Evolutionary conservation across 495 filamentous ascomycete genomes (phyloP).

Genomic region (Hypoxylon perforatum): DNA sequence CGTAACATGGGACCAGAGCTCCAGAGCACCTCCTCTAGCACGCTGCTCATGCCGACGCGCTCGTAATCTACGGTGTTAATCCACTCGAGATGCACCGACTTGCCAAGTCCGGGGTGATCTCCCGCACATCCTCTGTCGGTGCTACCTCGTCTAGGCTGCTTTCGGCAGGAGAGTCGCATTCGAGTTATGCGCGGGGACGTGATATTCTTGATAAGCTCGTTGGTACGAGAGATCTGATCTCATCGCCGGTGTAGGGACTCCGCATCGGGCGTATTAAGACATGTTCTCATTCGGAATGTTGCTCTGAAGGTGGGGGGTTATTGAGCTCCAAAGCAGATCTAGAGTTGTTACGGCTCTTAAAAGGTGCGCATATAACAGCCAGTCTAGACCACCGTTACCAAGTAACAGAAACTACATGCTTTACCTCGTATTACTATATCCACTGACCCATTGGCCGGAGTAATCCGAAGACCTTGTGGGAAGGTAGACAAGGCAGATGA

Average conservation of each 20-base stretch:
- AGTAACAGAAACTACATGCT: slow-evolving; percentile 16
- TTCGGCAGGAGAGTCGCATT: slow-evolving; percentile 39
- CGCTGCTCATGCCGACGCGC: slow-evolving; percentile 12
- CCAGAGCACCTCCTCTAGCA: slow-evolving; percentile 19
- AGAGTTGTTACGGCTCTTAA: neutral
- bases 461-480: neutral
- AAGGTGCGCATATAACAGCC: slow-evolving; percentile 4
- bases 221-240: slow-evolving; percentile 41
- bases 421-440: slow-evolving; percentile 21
- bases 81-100: slow-evolving; percentile 31
- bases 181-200: slow-evolving; percentile 24
- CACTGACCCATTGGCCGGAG: neutral
- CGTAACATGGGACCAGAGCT: slow-evolving; percentile 22
- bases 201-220: slow-evolving; percentile 34
- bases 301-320: slow-evolving; percentile 2
- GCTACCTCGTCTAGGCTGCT: slow-evolving; percentile 24
- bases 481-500: neutral
- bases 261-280: slow-evolving; percentile 9
- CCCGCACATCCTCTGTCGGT: slow-evolving; percentile 41
- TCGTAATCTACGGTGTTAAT: slow-evolving; percentile 33
- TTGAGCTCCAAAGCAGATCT: slow-evolving; percentile 1
- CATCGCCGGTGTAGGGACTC: slow-evolving; percentile 15
- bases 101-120: slow-evolving; percentile 45
- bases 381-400: slow-evolving; percentile 16
- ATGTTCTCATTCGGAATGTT: slow-evolving; percentile 28